phyloP scores from a whole-genome alignment of 306 rosid species.

The Cyclanthera cordifolia region DNA sequence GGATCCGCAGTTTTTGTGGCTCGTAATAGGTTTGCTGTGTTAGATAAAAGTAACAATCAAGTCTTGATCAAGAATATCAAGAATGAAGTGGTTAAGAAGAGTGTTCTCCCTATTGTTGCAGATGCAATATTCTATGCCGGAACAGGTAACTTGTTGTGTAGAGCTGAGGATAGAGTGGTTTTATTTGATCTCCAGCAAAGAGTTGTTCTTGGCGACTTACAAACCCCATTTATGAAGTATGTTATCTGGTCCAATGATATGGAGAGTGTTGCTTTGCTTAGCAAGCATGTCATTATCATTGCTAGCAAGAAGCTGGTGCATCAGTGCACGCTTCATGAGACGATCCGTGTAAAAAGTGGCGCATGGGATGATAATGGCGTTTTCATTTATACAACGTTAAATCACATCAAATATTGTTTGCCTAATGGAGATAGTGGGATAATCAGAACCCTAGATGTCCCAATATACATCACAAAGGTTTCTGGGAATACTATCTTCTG shows the following conservation, averaged over 20 bases:
- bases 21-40: slow-evolving; percentile 86
- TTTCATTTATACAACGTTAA: slow-evolving; percentile 76
- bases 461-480: slow-evolving; percentile 80
- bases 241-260: slow-evolving; percentile 77
- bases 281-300: slow-evolving; percentile 83
- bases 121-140: slow-evolving; percentile 93
- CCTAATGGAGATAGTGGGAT: slow-evolving; percentile 93
- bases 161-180: slow-evolving; percentile 72
- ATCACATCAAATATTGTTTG: slow-evolving; percentile 82
- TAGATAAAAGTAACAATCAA: slow-evolving; percentile 69
- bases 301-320: slow-evolving; percentile 82
- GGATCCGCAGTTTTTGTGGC: slow-evolving; percentile 90
- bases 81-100: slow-evolving; percentile 64
- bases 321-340: slow-evolving; percentile 89
- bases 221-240: slow-evolving; percentile 76
- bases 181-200: slow-evolving; percentile 82
- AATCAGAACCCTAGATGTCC: slow-evolving; percentile 73
- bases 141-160: slow-evolving; percentile 69
- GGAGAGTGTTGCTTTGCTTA: slow-evolving; percentile 82
- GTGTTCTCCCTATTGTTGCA: slow-evolving; percentile 49
- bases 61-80: slow-evolving; percentile 54
- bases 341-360: slow-evolving; percentile 92
- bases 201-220: slow-evolving; percentile 65
- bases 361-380: slow-evolving; percentile 95
- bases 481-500: slow-evolving; percentile 65